phyloP scores from a whole-genome alignment of 352 stramenopile species.

The Phytophthora fragariaefolia region DNA sequence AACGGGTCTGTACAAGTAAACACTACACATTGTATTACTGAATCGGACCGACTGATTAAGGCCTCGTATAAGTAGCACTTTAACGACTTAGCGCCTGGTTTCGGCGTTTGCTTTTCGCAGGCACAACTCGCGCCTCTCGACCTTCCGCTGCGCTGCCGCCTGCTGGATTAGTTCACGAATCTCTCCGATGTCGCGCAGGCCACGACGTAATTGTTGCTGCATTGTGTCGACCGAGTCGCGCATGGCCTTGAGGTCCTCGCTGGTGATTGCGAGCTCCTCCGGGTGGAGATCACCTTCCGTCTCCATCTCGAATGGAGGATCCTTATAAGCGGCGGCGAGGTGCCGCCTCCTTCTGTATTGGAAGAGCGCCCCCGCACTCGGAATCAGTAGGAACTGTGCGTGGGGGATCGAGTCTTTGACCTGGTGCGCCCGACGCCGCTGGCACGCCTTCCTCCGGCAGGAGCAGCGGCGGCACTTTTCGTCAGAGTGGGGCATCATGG shows the following conservation, averaged over 20 bases:
- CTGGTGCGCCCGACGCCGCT: constrained; percentile 10
- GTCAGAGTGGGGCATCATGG: constrained; percentile 16
- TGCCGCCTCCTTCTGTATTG: constrained; percentile 12
- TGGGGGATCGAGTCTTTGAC: constrained; percentile 8
- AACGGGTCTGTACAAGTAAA: constrained; percentile 14
- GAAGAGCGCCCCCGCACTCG: constrained; percentile 3
- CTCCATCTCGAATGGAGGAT: constrained; percentile 6
- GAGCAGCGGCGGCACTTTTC: constrained; percentile 24
- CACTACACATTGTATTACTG: constrained; percentile 15
- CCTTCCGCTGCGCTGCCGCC: constrained; percentile 12
- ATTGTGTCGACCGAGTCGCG: constrained; percentile 36
- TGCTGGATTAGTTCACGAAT: constrained; percentile 35
- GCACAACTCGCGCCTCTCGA: constrained; percentile 7
- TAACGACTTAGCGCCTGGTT: neutral
- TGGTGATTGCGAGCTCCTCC: constrained; percentile 25
- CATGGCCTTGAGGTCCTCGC: constrained; percentile 32
- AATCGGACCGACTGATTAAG: neutral
- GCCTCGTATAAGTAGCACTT: constrained; percentile 26
- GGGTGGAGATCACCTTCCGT: constrained; percentile 5
- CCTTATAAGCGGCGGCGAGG: neutral
- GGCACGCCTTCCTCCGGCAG: constrained; percentile 22
- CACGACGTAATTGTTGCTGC: constrained; percentile 38
- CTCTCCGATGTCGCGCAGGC: constrained; percentile 32
- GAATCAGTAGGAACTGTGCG: constrained; percentile 15
- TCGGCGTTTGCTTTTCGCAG: neutral